Evolutionary conservation across 2,329 filamentous ascomycete genomes (phyloP).

Genomic region (Canariomyces notabilis): DNA sequence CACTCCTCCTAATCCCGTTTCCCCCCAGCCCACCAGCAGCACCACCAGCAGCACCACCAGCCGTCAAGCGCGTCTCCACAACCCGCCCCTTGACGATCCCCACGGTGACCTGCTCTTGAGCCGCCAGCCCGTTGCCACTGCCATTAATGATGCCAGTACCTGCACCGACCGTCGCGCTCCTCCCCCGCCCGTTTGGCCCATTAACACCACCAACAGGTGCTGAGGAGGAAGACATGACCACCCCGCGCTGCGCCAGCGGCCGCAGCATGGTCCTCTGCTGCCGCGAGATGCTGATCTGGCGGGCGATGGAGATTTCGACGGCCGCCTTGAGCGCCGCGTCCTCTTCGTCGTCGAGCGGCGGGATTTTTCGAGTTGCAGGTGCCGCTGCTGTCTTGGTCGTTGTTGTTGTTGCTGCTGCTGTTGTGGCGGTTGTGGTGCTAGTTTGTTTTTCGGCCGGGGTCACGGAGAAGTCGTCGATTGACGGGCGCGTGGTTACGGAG

Average conservation of each 20-base stretch:
- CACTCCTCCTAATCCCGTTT: conserved; percentile 45
- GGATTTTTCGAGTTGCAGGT: conserved; percentile 24
- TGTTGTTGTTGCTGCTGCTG: not conserved
- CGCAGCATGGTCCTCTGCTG: conserved; percentile 44
- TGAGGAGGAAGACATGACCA: conserved; percentile 6
- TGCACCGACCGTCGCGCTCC: not conserved
- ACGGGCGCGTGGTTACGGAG: conserved; percentile 20
- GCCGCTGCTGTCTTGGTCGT: conserved; percentile 16
- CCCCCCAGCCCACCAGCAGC: conserved; percentile 38
- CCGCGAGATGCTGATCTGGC: conserved; percentile 61
- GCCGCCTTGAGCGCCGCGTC: conserved; percentile 46
- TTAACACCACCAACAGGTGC: not conserved
- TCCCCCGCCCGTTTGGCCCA: not conserved
- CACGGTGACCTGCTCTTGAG: conserved; percentile 4
- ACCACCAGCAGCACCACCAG: too few relatives aligned
- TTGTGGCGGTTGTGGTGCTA: conserved; percentile 8
- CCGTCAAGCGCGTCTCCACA: conserved; percentile 37
- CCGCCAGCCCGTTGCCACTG: too few relatives aligned
- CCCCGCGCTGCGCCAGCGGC: conserved; percentile 12
- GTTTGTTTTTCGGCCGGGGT: not conserved
- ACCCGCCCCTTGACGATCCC: conserved; percentile 30
- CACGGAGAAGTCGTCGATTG: conserved; percentile 17
- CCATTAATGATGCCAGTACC: not conserved
- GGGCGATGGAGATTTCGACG: conserved; percentile 61
- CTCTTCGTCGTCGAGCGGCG: conserved; percentile 32